Percentiles rank a stretch among this genome's conserved stretches.
Evolutionary conservation across 2,329 filamentous ascomycete species (phyloP).

Genomic region (Phialophora expanda): DNA sequence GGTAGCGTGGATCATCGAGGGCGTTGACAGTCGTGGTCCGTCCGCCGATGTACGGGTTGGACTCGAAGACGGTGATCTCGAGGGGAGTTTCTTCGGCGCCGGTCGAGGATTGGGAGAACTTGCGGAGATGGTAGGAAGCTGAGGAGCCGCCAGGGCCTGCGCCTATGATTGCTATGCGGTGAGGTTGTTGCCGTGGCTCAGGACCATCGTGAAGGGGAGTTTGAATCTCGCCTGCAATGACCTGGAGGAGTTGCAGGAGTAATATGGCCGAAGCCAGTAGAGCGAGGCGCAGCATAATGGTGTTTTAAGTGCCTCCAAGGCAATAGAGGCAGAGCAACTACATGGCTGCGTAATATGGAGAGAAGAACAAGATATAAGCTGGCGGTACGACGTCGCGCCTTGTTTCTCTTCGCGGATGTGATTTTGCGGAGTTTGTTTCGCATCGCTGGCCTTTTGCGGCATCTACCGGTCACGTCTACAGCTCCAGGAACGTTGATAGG

Average conservation of each 20-base stretch:
- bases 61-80: conserved; percentile 89
- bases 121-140: conserved; percentile 78
- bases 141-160: conserved; percentile 89
- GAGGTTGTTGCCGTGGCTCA: conserved; percentile 9
- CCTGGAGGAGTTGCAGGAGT: conserved; percentile 5
- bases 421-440: conserved; percentile 18
- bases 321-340: not conserved
- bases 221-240: conserved; percentile 18
- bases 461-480: not conserved
- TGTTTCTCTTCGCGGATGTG: conserved; percentile 8
- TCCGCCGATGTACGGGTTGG: conserved; percentile 76
- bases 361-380: not conserved
- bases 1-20: conserved; percentile 68
- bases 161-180: conserved; percentile 54
- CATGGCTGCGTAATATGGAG: conserved; percentile 4
- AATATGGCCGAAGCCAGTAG: not conserved
- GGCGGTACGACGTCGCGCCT: not conserved
- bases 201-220: conserved; percentile 12
- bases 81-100: conserved; percentile 59
- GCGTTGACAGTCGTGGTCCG: conserved; percentile 83
- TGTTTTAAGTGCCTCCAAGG: conserved; percentile 15
- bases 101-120: conserved; percentile 66
- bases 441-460: not conserved
- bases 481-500: not conserved
- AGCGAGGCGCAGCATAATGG: conserved; percentile 15